Conservation (phyloP, 352 stramenopile genomes). For the Phytopythium boreale region DNA sequence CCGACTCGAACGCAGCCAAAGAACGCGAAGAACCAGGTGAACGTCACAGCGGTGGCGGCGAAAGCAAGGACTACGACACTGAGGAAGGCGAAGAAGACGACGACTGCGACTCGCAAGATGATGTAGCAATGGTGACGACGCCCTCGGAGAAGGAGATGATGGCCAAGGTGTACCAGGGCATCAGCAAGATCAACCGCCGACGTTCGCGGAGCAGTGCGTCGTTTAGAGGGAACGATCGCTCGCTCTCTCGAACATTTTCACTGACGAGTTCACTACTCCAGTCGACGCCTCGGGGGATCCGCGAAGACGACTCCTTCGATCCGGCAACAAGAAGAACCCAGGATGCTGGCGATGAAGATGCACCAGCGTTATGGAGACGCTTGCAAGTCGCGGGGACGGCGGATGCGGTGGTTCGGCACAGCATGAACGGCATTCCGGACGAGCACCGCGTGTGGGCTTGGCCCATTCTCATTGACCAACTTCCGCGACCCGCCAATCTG, state of each 20-base stretch:
- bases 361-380: slow-evolving; percentile 40
- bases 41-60: background rate
- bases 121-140: slow-evolving; percentile 63
- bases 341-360: slow-evolving; percentile 15
- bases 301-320: slow-evolving; percentile 9
- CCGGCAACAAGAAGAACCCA: background rate
- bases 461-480: slow-evolving; percentile 58
- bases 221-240: slow-evolving; percentile 21
- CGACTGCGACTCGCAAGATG: slow-evolving; percentile 22
- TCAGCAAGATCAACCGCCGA: slow-evolving; percentile 71
- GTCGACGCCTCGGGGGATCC: slow-evolving; percentile 17
- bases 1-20: slow-evolving; percentile 4
- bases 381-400: slow-evolving; percentile 26
- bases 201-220: slow-evolving; percentile 41
- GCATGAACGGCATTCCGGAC: slow-evolving; percentile 59
- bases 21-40: background rate
- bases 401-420: slow-evolving; percentile 34
- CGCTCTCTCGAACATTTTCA: slow-evolving; percentile 51
- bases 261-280: slow-evolving; percentile 55
- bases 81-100: slow-evolving; percentile 15
- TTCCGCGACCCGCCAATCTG: slow-evolving; percentile 32
- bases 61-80: slow-evolving; percentile 6
- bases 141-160: slow-evolving; percentile 71
- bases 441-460: slow-evolving; percentile 67
- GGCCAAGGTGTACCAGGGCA: slow-evolving; percentile 60